Base-by-base conservation (phyloP, 306 rosid genomes). In the Vigna nakashimae region DNA sequence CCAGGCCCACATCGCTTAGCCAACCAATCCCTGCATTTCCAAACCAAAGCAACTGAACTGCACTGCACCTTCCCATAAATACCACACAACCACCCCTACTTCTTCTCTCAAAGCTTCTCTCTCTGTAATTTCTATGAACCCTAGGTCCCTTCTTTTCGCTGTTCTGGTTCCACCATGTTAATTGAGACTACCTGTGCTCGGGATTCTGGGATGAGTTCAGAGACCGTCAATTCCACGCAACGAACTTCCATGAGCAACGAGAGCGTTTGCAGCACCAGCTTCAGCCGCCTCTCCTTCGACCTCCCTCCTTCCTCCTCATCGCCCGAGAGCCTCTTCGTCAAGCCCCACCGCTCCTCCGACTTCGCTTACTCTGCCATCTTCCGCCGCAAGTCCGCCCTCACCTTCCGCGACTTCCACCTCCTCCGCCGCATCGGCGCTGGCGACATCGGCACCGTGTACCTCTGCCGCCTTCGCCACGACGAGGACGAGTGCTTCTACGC, bases 271-370 rank as follows among this genome's bases (percentile, higher is more conserved):
- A 92, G 98, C 81, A 86, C 83, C 50, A 92, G 97, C n/a, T 89
- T 88, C 87, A 91, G 97, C 82, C 95, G 98, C 12, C 92, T 92
- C 52, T 95, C 98, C 3, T 95, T 95, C 64, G 96, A 95, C 4
- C 96, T 85, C n/a, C 60, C 81, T 1, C 82, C 78, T 0, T 63
- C 84, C 10, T 42, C 71, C 0, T 79, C 78, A 1, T 83, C 90
- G 1, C 89, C 90, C 3, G 97, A 89, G 1, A 82, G 55, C 26
- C 83, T 92, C 53, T 67, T 85, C 11, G 67, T 89, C 9, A 95
- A 95, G 74, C 98, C 98, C 0, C 98, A 95, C 73, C 95, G 98
- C 5, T 95, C 98, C 34, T 95, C 98, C 5, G 98, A 95, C 78
- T 92, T 87, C 26, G 96, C 92, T 28, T 95, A 95, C 90, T 87